Evolutionary conservation across 2,329 filamentous ascomycete species (phyloP).

Genomic region (Arthrobotrys iridis): DNA sequence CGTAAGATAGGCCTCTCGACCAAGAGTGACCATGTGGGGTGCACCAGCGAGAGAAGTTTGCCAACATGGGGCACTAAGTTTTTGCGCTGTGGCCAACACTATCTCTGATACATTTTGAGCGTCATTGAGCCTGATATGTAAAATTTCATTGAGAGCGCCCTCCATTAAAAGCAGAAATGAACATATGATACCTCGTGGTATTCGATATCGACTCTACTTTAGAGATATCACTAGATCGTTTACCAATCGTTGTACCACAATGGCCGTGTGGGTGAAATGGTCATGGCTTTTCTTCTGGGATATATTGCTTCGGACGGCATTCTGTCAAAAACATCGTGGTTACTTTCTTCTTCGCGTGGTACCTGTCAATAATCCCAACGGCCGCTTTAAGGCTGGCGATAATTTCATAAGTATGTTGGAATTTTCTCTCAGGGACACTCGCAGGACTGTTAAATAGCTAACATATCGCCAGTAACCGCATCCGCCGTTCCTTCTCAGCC

Average conservation of each 20-base stretch:
- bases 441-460: neutral
- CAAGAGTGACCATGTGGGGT: no score
- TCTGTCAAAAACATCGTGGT: constrained; percentile 18
- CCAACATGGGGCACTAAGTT: neutral
- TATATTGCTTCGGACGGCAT: neutral
- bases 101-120: neutral
- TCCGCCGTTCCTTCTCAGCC: neutral
- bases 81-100: neutral
- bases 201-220: neutral
- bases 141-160: no score
- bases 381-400: neutral
- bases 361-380: constrained; percentile 2
- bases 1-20: no score
- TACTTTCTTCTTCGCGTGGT: constrained; percentile 37
- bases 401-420: constrained; percentile 20
- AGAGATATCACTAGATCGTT: neutral
- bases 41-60: no score
- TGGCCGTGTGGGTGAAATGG: neutral
- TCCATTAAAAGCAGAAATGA: no score
- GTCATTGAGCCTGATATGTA: neutral
- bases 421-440: neutral
- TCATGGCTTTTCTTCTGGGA: neutral
- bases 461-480: constrained; percentile 13
- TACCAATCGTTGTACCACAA: neutral
- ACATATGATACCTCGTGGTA: neutral